A percentile compares a stretch with the other conserved stretches of the same genome.
phyloP scores from a whole-genome alignment of 2,329 filamentous ascomycete genomes.

The Exophiala phaeomuriformis region DNA sequence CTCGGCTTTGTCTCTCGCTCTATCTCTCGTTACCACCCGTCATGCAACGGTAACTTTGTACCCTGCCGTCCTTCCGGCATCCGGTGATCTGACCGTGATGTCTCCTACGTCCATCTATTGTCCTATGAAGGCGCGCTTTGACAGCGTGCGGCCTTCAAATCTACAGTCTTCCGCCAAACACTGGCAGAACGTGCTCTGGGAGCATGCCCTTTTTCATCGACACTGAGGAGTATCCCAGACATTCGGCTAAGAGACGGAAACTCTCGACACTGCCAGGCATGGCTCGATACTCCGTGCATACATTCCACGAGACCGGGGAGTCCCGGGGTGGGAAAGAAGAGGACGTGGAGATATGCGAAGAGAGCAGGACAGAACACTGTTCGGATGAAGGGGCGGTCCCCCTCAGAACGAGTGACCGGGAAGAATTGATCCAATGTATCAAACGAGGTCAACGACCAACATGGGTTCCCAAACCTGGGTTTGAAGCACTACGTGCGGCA shows the following conservation, averaged over 20 bases:
- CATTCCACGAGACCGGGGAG: constrained; percentile 5
- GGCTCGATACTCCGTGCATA: constrained; percentile 13
- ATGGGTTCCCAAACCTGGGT: constrained; percentile 59
- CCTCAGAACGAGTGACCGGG: constrained; percentile 48
- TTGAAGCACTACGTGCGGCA: constrained; percentile 38
- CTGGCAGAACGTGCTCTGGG: neutral
- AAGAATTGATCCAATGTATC: constrained; percentile 73
- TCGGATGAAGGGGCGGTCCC: neutral
- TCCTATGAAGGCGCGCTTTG: constrained; percentile 1
- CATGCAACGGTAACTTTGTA: neutral
- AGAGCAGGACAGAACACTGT: neutral
- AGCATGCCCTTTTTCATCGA: constrained; percentile 26
- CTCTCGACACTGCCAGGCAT: constrained; percentile 9
- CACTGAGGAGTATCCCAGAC: constrained; percentile 2
- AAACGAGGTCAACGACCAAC: constrained; percentile 71
- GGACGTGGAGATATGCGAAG: neutral
- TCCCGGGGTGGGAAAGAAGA: neutral
- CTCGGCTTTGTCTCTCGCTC: neutral
- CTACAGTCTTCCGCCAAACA: neutral
- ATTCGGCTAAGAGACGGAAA: constrained; percentile 23
- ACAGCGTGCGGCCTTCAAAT: neutral
- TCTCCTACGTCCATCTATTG: neutral
- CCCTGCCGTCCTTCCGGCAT: neutral
- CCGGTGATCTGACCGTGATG: constrained; percentile 3
- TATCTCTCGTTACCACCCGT: neutral